These are phyloP conservation scores for Epicoccum sorghinum DNA, from an alignment of 2,329 filamentous ascomycete species.

Conservation along the genomic window DNA sequence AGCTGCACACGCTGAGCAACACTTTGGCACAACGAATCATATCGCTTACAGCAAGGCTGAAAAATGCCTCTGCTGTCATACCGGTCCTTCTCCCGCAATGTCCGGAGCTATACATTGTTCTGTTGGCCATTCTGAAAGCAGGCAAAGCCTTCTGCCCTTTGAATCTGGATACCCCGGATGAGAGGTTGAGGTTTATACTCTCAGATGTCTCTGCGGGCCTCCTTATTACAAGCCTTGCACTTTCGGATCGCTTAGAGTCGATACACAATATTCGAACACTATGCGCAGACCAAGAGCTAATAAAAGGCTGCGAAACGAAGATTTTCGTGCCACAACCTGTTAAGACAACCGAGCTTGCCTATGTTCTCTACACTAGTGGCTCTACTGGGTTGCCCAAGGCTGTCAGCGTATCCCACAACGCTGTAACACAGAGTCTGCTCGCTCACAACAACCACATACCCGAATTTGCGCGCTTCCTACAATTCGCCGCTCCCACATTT, in stretches of 20 bases:
- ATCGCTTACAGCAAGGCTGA: constrained; percentile 26
- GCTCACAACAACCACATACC: constrained; percentile 83
- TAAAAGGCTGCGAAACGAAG: constrained; percentile 26
- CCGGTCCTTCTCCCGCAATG: constrained; percentile 81
- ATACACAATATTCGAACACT: constrained; percentile 48
- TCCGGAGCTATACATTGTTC: constrained; percentile 75
- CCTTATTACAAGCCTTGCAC: constrained; percentile 66
- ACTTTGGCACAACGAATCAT: constrained; percentile 55
- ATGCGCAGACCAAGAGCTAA: constrained; percentile 50
- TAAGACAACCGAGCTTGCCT: constrained; percentile 63
- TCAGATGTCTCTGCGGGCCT: constrained; percentile 74
- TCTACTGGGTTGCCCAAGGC: constrained; percentile 91
- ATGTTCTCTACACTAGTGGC: constrained; percentile 93
- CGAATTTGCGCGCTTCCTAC: constrained; percentile 77
- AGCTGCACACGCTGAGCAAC: constrained; percentile 66
- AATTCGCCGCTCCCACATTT: constrained; percentile 91
- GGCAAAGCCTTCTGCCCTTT: constrained; percentile 88
- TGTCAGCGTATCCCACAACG: constrained; percentile 78
- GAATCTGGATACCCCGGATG: constrained; percentile 75
- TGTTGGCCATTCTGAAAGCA: constrained; percentile 78
- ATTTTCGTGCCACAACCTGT: not conserved
- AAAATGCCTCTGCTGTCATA: constrained; percentile 59
- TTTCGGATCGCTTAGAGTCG: constrained; percentile 50
- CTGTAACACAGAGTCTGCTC: constrained; percentile 80
- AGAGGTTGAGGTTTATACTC: constrained; percentile 80